A percentile compares a stretch with the other conserved stretches of the same genome.
phyloP scores from a whole-genome alignment of 257 asterid genomes.

The Przewalskia tangutica region DNA sequence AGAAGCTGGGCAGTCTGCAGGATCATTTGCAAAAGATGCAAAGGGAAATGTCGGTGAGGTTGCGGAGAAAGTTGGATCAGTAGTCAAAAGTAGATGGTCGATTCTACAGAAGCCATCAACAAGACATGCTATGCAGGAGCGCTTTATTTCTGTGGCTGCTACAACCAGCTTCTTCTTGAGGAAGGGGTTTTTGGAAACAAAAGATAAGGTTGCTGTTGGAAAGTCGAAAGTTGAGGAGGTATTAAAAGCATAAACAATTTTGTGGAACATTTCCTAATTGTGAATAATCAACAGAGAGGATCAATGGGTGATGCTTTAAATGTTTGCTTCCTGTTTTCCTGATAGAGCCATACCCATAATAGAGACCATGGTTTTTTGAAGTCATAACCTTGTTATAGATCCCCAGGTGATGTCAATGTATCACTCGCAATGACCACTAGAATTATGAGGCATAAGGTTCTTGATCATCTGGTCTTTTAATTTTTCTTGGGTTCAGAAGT shows the following conservation, averaged over 20 bases:
- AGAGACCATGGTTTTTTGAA: neutral
- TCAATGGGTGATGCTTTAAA: neutral
- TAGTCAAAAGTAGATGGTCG: slow-evolving; percentile 80
- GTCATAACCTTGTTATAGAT: neutral
- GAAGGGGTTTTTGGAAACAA: slow-evolving; percentile 80
- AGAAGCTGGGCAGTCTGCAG: slow-evolving; percentile 81
- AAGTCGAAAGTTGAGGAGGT: slow-evolving; percentile 92
- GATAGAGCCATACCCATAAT: neutral
- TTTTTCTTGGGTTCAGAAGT: neutral
- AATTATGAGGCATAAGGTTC: neutral
- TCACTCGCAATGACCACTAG: neutral
- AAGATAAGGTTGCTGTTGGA: slow-evolving; percentile 80
- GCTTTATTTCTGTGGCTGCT: slow-evolving; percentile 77
- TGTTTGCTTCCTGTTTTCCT: neutral
- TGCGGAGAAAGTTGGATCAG: slow-evolving; percentile 74
- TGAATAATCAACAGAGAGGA: neutral
- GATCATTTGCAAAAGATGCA: slow-evolving; percentile 85
- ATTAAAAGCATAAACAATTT: neutral
- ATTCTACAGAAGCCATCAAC: slow-evolving; percentile 82
- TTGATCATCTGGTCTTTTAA: neutral
- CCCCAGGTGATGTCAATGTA: neutral
- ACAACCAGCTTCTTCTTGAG: slow-evolving; percentile 72
- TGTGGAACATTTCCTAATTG: neutral
- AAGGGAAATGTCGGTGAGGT: slow-evolving; percentile 74
- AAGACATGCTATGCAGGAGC: slow-evolving; percentile 79